Evolutionary conservation across 352 stramenopile species (phyloP).

Genomic region (Plasmopara viticola): DNA sequence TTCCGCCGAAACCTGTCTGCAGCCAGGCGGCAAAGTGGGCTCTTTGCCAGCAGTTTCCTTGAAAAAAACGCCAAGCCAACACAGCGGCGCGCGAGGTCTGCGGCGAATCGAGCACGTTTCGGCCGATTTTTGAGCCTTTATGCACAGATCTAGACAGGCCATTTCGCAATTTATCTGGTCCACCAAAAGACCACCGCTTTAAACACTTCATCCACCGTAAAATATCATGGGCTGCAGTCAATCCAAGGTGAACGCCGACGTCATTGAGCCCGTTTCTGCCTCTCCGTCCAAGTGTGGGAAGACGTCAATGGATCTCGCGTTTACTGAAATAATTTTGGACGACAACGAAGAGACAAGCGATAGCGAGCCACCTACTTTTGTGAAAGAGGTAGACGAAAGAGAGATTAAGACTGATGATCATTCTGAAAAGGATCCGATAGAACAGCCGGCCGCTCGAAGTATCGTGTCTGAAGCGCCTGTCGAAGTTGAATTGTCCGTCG

Average conservation of each 20-base stretch:
- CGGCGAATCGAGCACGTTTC: too few relatives aligned
- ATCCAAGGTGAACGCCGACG: constrained; percentile 47
- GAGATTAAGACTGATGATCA: constrained; percentile 6
- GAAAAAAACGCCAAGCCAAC: too few relatives aligned
- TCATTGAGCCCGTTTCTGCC: constrained; percentile 28
- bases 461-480: neutral
- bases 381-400: constrained; percentile 12
- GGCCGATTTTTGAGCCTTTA: neutral
- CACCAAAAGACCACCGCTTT: too few relatives aligned
- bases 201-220: too few relatives aligned
- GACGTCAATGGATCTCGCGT: constrained; percentile 22
- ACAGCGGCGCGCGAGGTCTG: too few relatives aligned
- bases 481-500: neutral
- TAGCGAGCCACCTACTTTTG: constrained; percentile 13
- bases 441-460: constrained; percentile 5
- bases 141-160: neutral
- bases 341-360: too few relatives aligned
- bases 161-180: too few relatives aligned
- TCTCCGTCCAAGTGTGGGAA: constrained; percentile 24
- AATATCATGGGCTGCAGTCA: constrained; percentile 52
- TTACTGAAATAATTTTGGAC: constrained; percentile 26
- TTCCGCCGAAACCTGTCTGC: too few relatives aligned
- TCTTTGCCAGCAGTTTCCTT: too few relatives aligned
- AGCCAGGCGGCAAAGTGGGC: too few relatives aligned
- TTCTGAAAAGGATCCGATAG: constrained; percentile 6